Evolutionary conservation across 208 protist species (phyloP).

Genomic region (Naegleria fowleri): DNA sequence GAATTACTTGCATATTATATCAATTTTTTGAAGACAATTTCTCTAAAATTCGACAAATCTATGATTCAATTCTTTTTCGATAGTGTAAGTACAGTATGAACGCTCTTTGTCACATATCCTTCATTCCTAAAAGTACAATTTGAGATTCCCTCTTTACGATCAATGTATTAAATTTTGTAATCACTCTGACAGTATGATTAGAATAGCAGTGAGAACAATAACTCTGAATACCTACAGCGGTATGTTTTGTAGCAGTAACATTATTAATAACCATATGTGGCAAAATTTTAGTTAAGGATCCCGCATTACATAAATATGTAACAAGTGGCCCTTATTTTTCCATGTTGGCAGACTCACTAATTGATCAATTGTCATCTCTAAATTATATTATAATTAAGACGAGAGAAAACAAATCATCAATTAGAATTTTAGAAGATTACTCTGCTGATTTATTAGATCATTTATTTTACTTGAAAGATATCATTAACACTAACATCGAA

Average conservation of each 20-base stretch:
- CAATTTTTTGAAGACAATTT: constrained; percentile 74
- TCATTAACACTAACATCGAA: constrained; percentile 47
- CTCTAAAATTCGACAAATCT: constrained; percentile 60
- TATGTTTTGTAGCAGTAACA: background rate
- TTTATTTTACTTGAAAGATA: constrained; percentile 65
- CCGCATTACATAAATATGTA: background rate
- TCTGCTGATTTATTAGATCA: constrained; percentile 59
- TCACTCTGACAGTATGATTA: constrained; percentile 66
- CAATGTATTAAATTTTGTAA: constrained; percentile 76
- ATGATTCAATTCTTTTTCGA: constrained; percentile 76
- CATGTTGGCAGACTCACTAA: constrained; percentile 66
- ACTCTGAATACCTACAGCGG: constrained; percentile 68
- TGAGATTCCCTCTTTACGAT: constrained; percentile 71
- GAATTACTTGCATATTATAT: constrained; percentile 79
- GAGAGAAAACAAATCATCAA: constrained; percentile 20
- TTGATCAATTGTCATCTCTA: constrained; percentile 47
- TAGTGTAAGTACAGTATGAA: constrained; percentile 31
- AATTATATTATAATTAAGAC: constrained; percentile 40
- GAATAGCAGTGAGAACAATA: constrained; percentile 67
- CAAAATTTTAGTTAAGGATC: constrained; percentile 47
- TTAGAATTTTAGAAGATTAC: constrained; percentile 40
- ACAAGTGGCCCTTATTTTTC: constrained; percentile 60
- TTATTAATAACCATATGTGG: constrained; percentile 51
- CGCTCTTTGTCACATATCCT: constrained; percentile 7
- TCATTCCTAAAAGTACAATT: constrained; percentile 35